Conservation (phyloP, 495 filamentous ascomycete species). For the Tuber microsphaerosporum region DNA sequence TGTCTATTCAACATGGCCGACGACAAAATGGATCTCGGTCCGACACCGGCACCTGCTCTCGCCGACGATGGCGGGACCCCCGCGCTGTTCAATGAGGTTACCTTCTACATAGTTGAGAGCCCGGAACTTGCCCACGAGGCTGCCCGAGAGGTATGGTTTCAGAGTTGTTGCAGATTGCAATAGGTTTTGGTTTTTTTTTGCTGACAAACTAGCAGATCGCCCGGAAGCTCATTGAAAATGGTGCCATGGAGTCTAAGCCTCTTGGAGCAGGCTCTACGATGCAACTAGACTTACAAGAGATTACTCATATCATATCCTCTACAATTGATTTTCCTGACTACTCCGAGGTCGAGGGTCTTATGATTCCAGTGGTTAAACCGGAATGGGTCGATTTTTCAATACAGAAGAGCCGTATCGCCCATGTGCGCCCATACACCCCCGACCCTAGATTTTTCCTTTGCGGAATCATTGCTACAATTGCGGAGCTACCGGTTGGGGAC, state of each 20-base stretch:
- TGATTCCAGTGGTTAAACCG: slow-evolving; percentile 78
- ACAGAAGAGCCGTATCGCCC: slow-evolving; percentile 60
- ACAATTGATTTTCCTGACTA: slow-evolving; percentile 87
- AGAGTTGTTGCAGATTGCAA: neutral
- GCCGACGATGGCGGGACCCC: slow-evolving; percentile 2
- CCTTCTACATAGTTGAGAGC: slow-evolving; percentile 43
- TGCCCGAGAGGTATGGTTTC: slow-evolving; percentile 46
- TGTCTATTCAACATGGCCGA: neutral
- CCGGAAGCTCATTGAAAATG: slow-evolving; percentile 45
- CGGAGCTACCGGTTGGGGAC: slow-evolving; percentile 77
- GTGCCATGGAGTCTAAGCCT: slow-evolving; percentile 45
- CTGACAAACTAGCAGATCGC: slow-evolving; percentile 42
- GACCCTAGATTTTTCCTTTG: slow-evolving; percentile 87
- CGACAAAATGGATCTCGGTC: neutral
- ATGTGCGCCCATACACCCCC: slow-evolving; percentile 75
- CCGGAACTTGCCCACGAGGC: slow-evolving; percentile 44
- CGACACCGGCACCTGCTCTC: neutral
- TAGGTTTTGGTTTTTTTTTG: slow-evolving; percentile 36
- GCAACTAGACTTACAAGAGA: slow-evolving; percentile 50
- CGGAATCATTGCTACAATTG: slow-evolving; percentile 62
- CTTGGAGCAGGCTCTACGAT: slow-evolving; percentile 22
- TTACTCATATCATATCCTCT: slow-evolving; percentile 76
- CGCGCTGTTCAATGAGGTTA: slow-evolving; percentile 39
- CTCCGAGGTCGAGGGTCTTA: slow-evolving; percentile 56
- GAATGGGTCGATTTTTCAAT: slow-evolving; percentile 69